phyloP scores from a whole-genome alignment of 2,329 filamentous ascomycete species.

The Aspergillus ochraceoroseus region DNA sequence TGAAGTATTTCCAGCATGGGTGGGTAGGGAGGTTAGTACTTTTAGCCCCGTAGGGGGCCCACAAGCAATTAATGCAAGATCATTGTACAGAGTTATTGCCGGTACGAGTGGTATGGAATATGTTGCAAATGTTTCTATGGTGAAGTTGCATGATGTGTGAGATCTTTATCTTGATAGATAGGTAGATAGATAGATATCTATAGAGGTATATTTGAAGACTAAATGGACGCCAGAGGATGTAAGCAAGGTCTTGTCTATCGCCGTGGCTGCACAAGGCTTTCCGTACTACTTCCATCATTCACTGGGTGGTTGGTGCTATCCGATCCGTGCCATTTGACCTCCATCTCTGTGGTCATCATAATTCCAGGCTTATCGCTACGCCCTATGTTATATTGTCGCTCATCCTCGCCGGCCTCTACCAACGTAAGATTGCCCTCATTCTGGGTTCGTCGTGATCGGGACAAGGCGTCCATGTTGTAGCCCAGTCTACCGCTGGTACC shows the following conservation, averaged over 20 bases:
- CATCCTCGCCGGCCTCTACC: slow-evolving; percentile 1
- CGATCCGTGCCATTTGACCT: slow-evolving; percentile 9
- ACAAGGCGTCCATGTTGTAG: slow-evolving; percentile 2
- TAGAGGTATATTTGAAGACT: too few relatives aligned
- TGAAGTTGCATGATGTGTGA: too few relatives aligned
- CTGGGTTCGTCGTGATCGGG: not conserved
- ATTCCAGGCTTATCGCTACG: not conserved
- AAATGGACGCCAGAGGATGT: too few relatives aligned
- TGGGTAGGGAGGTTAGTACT: too few relatives aligned
- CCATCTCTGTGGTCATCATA: slow-evolving; percentile 7
- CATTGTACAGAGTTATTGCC: too few relatives aligned
- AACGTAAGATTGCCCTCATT: not conserved
- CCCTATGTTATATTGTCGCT: not conserved
- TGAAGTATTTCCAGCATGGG: too few relatives aligned
- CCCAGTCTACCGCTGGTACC: not conserved
- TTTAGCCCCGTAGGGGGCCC: too few relatives aligned
- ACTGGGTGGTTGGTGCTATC: not conserved
- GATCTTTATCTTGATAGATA: too few relatives aligned
- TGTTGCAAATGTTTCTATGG: too few relatives aligned
- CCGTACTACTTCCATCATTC: slow-evolving; percentile 4
- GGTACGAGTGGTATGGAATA: too few relatives aligned
- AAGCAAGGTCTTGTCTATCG: not conserved
- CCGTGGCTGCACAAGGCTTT: slow-evolving; percentile 5
- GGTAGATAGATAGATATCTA: too few relatives aligned
- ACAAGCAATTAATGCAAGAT: too few relatives aligned